Percentiles rank a stretch among this genome's conserved stretches.
Conservation (phyloP, 768 basidiomycete species). For the Tephrocybe sp. region DNA sequence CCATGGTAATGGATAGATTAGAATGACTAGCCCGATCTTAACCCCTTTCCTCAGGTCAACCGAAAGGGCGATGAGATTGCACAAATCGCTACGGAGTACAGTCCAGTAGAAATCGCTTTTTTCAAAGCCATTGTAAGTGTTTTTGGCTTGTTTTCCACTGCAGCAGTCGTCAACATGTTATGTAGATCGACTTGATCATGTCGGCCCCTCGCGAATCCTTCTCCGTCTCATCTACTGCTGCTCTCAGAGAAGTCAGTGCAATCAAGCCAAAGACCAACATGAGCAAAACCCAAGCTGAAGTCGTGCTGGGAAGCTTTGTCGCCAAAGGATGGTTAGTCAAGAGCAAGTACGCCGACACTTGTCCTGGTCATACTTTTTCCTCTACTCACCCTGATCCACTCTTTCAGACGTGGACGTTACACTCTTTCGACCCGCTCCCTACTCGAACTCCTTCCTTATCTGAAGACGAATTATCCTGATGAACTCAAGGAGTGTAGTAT, state of each 20-base stretch:
- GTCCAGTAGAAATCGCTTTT: constrained; percentile 74
- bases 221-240: constrained; percentile 76
- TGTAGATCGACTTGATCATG: constrained; percentile 86
- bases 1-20: too few species aligned
- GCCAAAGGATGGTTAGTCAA: constrained; percentile 78
- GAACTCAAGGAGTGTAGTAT: constrained; percentile 72
- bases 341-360: constrained; percentile 73
- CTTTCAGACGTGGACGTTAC: constrained; percentile 61
- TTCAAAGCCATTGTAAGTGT: constrained; percentile 77
- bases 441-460: constrained; percentile 71
- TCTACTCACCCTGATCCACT: not conserved
- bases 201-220: constrained; percentile 72
- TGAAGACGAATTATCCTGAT: constrained; percentile 71
- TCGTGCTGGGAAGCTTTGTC: constrained; percentile 75
- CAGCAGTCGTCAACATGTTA: not conserved
- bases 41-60: constrained; percentile 58
- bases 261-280: constrained; percentile 61
- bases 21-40: too few species aligned
- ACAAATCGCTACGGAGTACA: constrained; percentile 84
- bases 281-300: constrained; percentile 75
- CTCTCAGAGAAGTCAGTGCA: constrained; percentile 65
- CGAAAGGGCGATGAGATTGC: constrained; percentile 78
- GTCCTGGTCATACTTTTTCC: not conserved
- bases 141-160: not conserved
- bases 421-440: constrained; percentile 74